Base-by-base conservation (phyloP, 169 alveolate genomes). In the Babesia bovis region DNA sequence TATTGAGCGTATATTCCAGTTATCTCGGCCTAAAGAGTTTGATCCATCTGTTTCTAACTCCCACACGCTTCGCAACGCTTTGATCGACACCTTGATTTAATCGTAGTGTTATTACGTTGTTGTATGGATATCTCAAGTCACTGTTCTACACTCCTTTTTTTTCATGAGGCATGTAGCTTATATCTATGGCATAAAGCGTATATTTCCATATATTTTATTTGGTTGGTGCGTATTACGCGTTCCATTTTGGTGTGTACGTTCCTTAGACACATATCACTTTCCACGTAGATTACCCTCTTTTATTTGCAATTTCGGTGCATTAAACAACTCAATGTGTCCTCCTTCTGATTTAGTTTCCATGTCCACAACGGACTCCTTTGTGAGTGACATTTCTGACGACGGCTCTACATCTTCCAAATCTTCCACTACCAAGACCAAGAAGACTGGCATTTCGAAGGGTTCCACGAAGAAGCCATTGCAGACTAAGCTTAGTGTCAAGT, bases 1-100 rank as follows among this genome's bases (percentile, higher is more conserved):
- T 17, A 90, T 96, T 63, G 99, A 96, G 83, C 95, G 95, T 38
- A 95, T 96, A 17, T 96, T 96, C 85, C 96, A 96, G 84, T 90
- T 95, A 23, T 93, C 94, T 41, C 81, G 87, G 30, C 85, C 91
- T 26, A 47, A 85, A 36, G 89, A 63, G 36, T 45, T 77, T n/a
- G 77, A 83, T 47, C n/a, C 82, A n/a, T 69, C 87, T 19, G 73
- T 79, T 45, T 67, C 70, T 23, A 73, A 68, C 51, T 67, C 56
- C 21, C 84, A 87, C 63, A 68, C 73, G n/a, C 69, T 79, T 50
- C 69, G 73, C 26, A 84, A 76, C 44, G 90, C 93, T 15, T 50
- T 87, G 52, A 85, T 87, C 60, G 93, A 87, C 82, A 87, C 93
- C 9, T 41, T 87, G 69, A 69, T 81, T 30, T 81, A 63, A 71